Percentiles rank a stretch among this genome's conserved stretches.
Evolutionary conservation across 257 asterid genomes (phyloP).

Genomic region (Solanum habrochaites): DNA sequence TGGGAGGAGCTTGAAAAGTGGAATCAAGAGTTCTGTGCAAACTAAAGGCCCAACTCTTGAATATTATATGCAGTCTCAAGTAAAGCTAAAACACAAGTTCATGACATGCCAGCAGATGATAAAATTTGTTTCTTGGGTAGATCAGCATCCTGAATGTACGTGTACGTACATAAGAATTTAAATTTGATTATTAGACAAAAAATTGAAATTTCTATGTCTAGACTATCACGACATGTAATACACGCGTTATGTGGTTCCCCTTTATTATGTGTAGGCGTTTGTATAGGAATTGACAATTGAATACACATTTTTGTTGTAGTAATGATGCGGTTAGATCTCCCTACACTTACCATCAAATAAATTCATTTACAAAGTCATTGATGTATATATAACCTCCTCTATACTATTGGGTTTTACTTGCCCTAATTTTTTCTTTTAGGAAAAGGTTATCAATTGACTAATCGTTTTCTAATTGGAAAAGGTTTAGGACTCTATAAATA

Average conservation of each 20-base stretch:
- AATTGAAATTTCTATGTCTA: neutral
- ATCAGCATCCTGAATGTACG: neutral
- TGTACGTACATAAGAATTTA: neutral
- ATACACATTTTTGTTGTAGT: neutral
- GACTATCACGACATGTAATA: neutral
- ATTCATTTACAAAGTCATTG: neutral
- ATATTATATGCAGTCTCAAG: neutral
- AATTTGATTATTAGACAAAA: neutral
- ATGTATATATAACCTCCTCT: neutral
- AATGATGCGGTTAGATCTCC: neutral
- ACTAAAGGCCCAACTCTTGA: conserved; percentile 16
- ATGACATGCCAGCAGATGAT: neutral
- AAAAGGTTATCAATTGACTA: too few relatives aligned
- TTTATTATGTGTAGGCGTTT: neutral
- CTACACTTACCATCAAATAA: neutral
- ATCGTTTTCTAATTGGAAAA: too few relatives aligned
- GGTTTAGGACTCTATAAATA: too few relatives aligned
- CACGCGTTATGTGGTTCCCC: neutral
- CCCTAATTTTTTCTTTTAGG: too few relatives aligned
- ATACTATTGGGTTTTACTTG: neutral
- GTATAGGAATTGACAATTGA: neutral
- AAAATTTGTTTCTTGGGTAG: neutral
- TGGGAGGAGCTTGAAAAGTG: conserved; percentile 91
- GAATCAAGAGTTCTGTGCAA: conserved; percentile 87
- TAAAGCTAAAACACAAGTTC: neutral